Conservation (phyloP, 371 early-diverging fungal genomes). For the Apophysomyces elegans region DNA sequence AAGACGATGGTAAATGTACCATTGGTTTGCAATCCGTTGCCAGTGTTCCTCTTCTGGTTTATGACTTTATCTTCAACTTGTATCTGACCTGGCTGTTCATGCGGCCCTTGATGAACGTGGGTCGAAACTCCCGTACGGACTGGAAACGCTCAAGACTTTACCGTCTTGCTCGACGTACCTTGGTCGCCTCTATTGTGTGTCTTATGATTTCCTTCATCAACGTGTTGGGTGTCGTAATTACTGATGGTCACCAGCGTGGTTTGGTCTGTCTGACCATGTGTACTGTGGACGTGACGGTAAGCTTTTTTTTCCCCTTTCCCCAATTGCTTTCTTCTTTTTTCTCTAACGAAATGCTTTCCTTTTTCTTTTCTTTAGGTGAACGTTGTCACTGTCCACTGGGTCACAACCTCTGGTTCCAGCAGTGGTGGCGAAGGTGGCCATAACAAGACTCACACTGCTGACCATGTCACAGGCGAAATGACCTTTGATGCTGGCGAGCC, state of each 20-base stretch:
- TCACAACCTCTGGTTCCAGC: slow-evolving; percentile 21
- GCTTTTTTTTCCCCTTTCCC: neutral
- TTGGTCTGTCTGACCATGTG: slow-evolving; percentile 58
- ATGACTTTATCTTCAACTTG: slow-evolving; percentile 35
- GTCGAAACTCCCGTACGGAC: slow-evolving; percentile 39
- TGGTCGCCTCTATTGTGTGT: slow-evolving; percentile 54
- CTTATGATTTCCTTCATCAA: slow-evolving; percentile 54
- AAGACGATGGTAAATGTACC: slow-evolving; percentile 46
- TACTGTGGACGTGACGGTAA: slow-evolving; percentile 60
- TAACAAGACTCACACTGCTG: slow-evolving; percentile 26
- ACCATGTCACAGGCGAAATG: slow-evolving; percentile 25
- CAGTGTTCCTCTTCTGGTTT: slow-evolving; percentile 52
- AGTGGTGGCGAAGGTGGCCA: slow-evolving; percentile 15
- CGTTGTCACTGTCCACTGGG: slow-evolving; percentile 64
- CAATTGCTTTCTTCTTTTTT: slow-evolving; percentile 3
- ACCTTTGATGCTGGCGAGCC: slow-evolving; percentile 21
- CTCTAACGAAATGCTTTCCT: neutral
- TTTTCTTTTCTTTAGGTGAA: slow-evolving; percentile 39
- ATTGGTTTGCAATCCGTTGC: slow-evolving; percentile 55
- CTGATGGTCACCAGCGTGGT: slow-evolving; percentile 55
- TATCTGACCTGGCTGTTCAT: slow-evolving; percentile 59
- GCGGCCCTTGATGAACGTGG: slow-evolving; percentile 43
- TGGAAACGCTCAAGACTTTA: slow-evolving; percentile 52
- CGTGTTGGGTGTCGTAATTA: slow-evolving; percentile 48
- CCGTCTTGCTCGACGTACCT: slow-evolving; percentile 50